Percentiles rank a stretch among this genome's conserved stretches.
Conservation (phyloP, 352 stramenopile species). For the Thraustochytrium striatum region DNA sequence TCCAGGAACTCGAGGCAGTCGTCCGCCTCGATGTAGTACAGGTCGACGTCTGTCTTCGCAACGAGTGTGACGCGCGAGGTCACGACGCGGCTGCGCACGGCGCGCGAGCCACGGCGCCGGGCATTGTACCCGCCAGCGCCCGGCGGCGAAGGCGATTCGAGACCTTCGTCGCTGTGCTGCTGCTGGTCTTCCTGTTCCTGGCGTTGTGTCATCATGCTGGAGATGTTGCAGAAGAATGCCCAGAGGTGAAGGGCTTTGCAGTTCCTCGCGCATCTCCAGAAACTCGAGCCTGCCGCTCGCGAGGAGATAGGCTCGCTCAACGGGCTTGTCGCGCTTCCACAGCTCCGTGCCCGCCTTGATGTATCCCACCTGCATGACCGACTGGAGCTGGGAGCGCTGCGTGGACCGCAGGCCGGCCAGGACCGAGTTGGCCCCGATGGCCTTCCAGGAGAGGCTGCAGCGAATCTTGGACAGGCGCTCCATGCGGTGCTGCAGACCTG, state of each 20-base stretch:
- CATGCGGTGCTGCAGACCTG: slow-evolving; percentile 36
- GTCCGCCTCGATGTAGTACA: slow-evolving; percentile 26
- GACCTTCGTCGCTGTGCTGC: too few relatives aligned
- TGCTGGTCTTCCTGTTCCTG: not conserved
- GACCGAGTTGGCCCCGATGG: slow-evolving; percentile 42
- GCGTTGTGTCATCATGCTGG: slow-evolving; percentile 19
- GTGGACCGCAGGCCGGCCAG: slow-evolving; percentile 10
- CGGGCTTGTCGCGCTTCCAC: not conserved
- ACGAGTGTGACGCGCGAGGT: slow-evolving; percentile 18
- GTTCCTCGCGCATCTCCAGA: slow-evolving; percentile 11
- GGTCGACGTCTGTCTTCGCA: slow-evolving; percentile 34
- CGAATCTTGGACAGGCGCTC: slow-evolving; percentile 25
- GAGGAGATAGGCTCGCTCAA: not conserved
- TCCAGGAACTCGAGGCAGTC: slow-evolving; percentile 37
- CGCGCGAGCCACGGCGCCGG: not conserved
- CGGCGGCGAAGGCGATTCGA: too few relatives aligned
- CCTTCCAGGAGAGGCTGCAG: slow-evolving; percentile 39
- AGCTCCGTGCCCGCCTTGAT: not conserved
- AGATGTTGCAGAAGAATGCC: slow-evolving; percentile 40
- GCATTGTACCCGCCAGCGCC: too few relatives aligned
- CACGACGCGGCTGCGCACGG: not conserved
- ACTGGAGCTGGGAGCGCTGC: slow-evolving; percentile 45
- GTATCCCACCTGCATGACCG: slow-evolving; percentile 17
- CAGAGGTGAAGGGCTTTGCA: not conserved
- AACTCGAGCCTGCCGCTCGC: slow-evolving; percentile 29